Conservation (phyloP, 1,284 basidiomycete species). For the Rhodotorula sp. region DNA sequence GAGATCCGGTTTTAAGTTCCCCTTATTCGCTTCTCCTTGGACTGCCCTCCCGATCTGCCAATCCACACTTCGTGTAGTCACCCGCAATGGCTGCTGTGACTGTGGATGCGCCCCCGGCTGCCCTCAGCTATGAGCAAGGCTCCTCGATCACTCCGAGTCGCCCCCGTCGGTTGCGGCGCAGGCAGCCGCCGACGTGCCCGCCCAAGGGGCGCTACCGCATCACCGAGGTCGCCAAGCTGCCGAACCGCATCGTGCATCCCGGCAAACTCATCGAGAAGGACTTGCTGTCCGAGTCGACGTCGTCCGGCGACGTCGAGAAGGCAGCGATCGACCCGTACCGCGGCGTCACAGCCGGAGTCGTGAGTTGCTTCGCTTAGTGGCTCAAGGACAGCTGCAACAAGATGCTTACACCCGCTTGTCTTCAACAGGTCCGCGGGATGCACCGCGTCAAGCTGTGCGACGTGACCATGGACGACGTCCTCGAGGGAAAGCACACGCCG, state of each 20-base stretch:
- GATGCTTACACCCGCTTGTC: too few relatives aligned
- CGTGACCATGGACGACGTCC: slow-evolving; percentile 31
- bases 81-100: too few relatives aligned
- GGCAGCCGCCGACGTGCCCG: slow-evolving; percentile 4
- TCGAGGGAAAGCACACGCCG: slow-evolving; percentile 25
- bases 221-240: slow-evolving; percentile 13
- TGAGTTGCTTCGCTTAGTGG: slow-evolving; percentile 10
- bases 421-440: slow-evolving; percentile 26
- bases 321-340: not conserved
- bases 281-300: not conserved
- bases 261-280: slow-evolving; percentile 27
- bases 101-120: too few relatives aligned
- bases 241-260: slow-evolving; percentile 23
- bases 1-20: too few relatives aligned
- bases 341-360: slow-evolving; percentile 13
- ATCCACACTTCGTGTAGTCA: too few relatives aligned
- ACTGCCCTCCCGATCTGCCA: too few relatives aligned
- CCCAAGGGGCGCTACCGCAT: slow-evolving; percentile 30
- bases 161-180: not conserved
- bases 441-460: slow-evolving; percentile 32
- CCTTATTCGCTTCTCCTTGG: too few relatives aligned
- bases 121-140: not conserved
- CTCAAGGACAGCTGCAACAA: too few relatives aligned
- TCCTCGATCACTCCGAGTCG: not conserved
- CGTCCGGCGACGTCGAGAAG: not conserved